Conservation (phyloP, 2,329 filamentous ascomycete genomes). For the Calonectria henricotiae region DNA sequence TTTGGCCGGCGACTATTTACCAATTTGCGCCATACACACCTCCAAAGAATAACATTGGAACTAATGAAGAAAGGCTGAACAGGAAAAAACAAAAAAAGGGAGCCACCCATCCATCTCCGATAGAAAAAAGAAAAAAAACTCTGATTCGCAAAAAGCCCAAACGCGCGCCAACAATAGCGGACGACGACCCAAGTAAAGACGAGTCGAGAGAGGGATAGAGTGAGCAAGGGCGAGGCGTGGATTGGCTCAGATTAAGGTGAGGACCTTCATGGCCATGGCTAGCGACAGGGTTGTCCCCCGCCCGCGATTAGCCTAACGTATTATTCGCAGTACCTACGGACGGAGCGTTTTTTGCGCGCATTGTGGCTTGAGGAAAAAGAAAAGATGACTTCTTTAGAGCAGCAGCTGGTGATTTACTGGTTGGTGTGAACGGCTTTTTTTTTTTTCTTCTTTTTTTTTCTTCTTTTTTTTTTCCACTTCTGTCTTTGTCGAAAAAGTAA, state of each 20-base stretch:
- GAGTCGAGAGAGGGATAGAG: constrained; percentile 29
- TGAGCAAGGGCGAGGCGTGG: constrained; percentile 19
- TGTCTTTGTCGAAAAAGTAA: too few species aligned
- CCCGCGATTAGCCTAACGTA: constrained; percentile 13
- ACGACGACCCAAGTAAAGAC: too few species aligned
- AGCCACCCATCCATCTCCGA: neutral
- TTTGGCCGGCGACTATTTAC: neutral
- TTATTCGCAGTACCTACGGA: neutral
- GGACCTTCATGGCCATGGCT: constrained; percentile 52
- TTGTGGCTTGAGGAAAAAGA: constrained; percentile 10
- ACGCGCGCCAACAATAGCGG: neutral
- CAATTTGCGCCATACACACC: neutral
- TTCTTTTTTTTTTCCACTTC: too few species aligned
- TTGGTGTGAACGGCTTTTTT: too few species aligned
- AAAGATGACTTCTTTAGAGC: neutral
- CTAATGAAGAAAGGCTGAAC: neutral
- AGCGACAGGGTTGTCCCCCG: constrained; percentile 23
- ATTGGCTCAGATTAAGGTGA: constrained; percentile 50
- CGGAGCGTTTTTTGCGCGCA: constrained; percentile 11
- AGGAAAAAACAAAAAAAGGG: constrained; percentile 3
- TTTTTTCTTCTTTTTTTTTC: too few species aligned
- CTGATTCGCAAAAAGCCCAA: neutral
- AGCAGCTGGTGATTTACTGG: too few species aligned
- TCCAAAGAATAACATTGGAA: neutral
- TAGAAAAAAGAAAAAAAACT: neutral